Evolutionary conservation across 345 rosid species (phyloP), one percentile per base, ranked within the genome.

Genomic region (Luvunga scandens): DNA sequence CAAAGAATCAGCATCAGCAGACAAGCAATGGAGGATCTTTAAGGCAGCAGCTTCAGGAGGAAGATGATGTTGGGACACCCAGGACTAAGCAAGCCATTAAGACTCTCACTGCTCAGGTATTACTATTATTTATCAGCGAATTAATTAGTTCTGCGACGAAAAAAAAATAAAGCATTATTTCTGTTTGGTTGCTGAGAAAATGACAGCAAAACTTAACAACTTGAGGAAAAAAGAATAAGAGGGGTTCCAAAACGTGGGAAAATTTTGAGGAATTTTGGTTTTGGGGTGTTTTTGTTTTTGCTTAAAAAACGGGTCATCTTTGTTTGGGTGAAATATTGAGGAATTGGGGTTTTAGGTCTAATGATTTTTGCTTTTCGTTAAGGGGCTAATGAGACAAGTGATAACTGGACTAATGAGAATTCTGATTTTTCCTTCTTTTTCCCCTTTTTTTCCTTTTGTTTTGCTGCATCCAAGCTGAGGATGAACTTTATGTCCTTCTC

Each of bases 81-180:
- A 83, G 89, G 82, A 89, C 93, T 38, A 91, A 84, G 87, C 99
- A 90, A 16, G 89, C 98, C 50, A 80, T 91, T 71, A 92, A 89
- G 83, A 83, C 91, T 16, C 90, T 95, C 83, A 87, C 94, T 66
- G 79, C 97, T 75, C 99, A 95, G 90, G 99, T 45, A 45, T 13
- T 13, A 3, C 18, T 45, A 4, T 18, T 45, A 45, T 45, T 45
- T 12, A 45, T 45, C 5, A 13, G 50, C 92, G 84, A 61, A 27
- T 21, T 18, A 34, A 33, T 22, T 6, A 66, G 8, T 36, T 16
- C 57, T 19, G 57, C 5, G 22, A 53, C 7, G 6, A 5, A 53
- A 53, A 53, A 53, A 50, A 16, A 19, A n/a, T n/a, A n/a, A 53
- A 18, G 2, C 42, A 1, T 63, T 16, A 2, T 63, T 61, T 78